These are phyloP conservation scores for Zymoseptoria crescenta DNA, from an alignment of 2,329 filamentous ascomycete species.

Conservation along the genomic window DNA sequence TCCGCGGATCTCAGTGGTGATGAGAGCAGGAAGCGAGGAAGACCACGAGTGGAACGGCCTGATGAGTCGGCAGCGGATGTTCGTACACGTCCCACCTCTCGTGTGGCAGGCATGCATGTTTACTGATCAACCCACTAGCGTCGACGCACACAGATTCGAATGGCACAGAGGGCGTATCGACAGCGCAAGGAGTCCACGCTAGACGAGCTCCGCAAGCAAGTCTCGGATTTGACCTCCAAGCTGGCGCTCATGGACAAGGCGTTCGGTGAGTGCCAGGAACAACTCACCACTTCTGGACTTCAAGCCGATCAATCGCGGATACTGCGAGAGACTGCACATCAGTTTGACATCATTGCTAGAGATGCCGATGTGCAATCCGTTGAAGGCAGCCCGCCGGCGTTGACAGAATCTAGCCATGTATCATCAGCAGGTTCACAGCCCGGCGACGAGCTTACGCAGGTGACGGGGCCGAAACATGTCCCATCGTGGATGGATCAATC, in stretches of 20 bases:
- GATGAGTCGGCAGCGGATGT: conserved; percentile 74
- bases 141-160: conserved; percentile 76
- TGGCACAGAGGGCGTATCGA: conserved; percentile 78
- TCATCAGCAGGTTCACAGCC: background rate
- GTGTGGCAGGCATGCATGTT: background rate
- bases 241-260: conserved; percentile 68
- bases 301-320: conserved; percentile 14
- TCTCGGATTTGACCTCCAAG: conserved; percentile 58
- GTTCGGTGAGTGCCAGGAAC: conserved; percentile 45
- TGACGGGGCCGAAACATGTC: conserved; percentile 17
- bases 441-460: background rate
- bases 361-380: conserved; percentile 11
- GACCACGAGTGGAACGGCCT: conserved; percentile 66
- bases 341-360: background rate
- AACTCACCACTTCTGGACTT: conserved; percentile 14
- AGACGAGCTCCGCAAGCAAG: conserved; percentile 60
- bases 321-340: conserved; percentile 14
- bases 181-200: conserved; percentile 79
- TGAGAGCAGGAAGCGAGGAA: conserved; percentile 52
- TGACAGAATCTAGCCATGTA: background rate
- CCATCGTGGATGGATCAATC: conserved; percentile 22
- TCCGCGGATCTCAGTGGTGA: conserved; percentile 18
- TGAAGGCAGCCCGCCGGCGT: conserved; percentile 5
- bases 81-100: conserved; percentile 35
- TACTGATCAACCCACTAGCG: conserved; percentile 44